phyloP scores from a whole-genome alignment of 2,329 filamentous ascomycete species.

The Dactylellina haptotyla region DNA sequence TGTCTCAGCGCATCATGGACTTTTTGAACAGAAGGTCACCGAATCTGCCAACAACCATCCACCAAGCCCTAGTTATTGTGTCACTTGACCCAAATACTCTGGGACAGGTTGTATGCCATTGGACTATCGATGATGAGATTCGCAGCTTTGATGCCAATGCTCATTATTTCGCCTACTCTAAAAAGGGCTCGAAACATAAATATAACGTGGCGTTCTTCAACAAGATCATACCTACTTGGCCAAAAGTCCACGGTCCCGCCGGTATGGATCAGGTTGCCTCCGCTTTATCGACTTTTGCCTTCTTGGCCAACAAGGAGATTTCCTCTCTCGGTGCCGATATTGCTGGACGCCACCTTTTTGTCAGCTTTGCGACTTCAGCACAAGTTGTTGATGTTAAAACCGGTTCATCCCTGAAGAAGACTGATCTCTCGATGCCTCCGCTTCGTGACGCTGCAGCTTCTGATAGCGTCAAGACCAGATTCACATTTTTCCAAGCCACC shows the following conservation, averaged over 20 bases:
- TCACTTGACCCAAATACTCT: constrained; percentile 40
- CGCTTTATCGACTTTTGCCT: constrained; percentile 32
- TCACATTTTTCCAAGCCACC: constrained; percentile 35
- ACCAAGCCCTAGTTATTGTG: constrained; percentile 34
- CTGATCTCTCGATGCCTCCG: constrained; percentile 44
- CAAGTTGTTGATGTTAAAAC: constrained; percentile 45
- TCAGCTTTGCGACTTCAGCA: constrained; percentile 35
- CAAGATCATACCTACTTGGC: constrained; percentile 40
- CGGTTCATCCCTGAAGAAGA: constrained; percentile 39
- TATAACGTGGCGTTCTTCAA: constrained; percentile 46
- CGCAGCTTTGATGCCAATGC: constrained; percentile 41
- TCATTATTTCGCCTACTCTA: constrained; percentile 49
- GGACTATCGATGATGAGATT: constrained; percentile 48
- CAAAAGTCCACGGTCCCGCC: constrained; percentile 22
- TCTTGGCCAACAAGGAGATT: constrained; percentile 31
- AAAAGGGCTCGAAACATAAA: constrained; percentile 40
- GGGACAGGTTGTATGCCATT: constrained; percentile 47
- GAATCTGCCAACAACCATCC: constrained; percentile 20
- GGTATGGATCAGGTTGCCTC: constrained; percentile 22
- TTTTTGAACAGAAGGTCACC: constrained; percentile 25
- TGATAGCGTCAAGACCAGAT: constrained; percentile 19
- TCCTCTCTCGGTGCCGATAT: constrained; percentile 40
- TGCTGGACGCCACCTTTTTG: constrained; percentile 32
- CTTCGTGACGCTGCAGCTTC: constrained; percentile 27
- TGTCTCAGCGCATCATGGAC: constrained; percentile 30